phyloP scores from a whole-genome alignment of 1,284 basidiomycete species.

The Takashimella tepidaria region DNA sequence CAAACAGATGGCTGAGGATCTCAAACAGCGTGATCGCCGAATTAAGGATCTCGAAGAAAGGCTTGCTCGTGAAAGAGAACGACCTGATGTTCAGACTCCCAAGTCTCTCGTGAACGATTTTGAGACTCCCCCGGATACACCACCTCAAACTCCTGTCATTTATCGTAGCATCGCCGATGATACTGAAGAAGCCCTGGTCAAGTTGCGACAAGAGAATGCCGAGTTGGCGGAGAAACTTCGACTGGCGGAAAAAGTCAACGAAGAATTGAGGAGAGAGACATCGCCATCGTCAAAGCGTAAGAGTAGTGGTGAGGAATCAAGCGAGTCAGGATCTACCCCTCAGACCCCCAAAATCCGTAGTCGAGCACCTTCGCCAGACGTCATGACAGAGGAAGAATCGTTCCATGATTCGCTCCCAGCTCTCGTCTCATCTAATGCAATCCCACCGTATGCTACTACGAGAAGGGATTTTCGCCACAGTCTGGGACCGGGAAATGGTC shows the following conservation, averaged over 20 bases:
- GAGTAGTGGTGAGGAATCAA: slow-evolving; percentile 17
- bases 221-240: slow-evolving; percentile 8
- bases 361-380: slow-evolving; percentile 15
- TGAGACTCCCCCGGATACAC: slow-evolving; percentile 39
- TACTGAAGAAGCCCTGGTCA: slow-evolving; percentile 59
- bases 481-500: background rate
- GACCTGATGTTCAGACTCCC: background rate
- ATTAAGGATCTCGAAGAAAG: slow-evolving; percentile 69
- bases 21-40: slow-evolving; percentile 70
- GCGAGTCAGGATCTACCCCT: slow-evolving; percentile 17
- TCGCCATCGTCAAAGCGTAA: slow-evolving; percentile 12
- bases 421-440: background rate
- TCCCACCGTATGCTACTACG: background rate
- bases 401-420: background rate
- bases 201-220: slow-evolving; percentile 51
- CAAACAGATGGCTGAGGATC: slow-evolving; percentile 58
- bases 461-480: background rate
- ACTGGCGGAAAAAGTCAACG: slow-evolving; percentile 11
- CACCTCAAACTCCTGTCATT: slow-evolving; percentile 16
- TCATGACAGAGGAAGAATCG: background rate
- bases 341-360: slow-evolving; percentile 15
- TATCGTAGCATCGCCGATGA: slow-evolving; percentile 48
- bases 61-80: slow-evolving; percentile 48
- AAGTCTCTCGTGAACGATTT: slow-evolving; percentile 71
- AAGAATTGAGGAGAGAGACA: slow-evolving; percentile 6